A percentile compares a stretch with the other conserved stretches of the same genome.
Evolutionary conservation across 352 stramenopile genomes (phyloP).

Genomic region (Peronospora belbahrii): DNA sequence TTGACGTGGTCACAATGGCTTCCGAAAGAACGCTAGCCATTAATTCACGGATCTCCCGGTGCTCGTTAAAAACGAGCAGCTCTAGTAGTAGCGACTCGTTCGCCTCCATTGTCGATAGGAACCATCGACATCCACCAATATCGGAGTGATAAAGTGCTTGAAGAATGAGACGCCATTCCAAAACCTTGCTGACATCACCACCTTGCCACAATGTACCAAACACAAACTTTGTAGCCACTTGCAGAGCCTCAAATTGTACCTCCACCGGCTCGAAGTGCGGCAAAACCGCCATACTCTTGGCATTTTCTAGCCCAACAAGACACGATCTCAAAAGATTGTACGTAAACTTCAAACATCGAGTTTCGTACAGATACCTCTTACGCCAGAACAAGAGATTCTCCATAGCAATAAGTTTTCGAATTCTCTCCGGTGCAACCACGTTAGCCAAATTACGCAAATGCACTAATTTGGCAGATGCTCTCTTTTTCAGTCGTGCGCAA

Average conservation of each 20-base stretch:
- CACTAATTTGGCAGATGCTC: conserved; percentile 25
- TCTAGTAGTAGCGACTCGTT: conserved; percentile 69
- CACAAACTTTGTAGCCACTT: conserved; percentile 79
- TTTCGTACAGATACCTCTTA: conserved; percentile 79
- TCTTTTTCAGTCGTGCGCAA: conserved; percentile 30
- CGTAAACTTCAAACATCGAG: conserved; percentile 69
- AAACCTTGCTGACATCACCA: conserved; percentile 58
- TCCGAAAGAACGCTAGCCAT: conserved; percentile 60
- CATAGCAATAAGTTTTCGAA: conserved; percentile 65
- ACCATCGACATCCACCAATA: conserved; percentile 58
- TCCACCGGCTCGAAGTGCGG: conserved; percentile 56
- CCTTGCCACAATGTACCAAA: conserved; percentile 84
- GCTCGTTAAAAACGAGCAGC: conserved; percentile 60
- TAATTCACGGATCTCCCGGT: conserved; percentile 60
- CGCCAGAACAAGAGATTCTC: conserved; percentile 84
- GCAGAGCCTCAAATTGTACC: conserved; percentile 59
- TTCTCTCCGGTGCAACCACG: conserved; percentile 61
- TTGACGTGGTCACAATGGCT: conserved; percentile 56
- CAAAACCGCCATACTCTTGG: conserved; percentile 34
- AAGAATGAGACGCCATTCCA: conserved; percentile 68
- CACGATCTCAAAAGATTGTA: conserved; percentile 65
- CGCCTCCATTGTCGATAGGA: conserved; percentile 47
- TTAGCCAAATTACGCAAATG: conserved; percentile 38
- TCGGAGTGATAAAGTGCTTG: conserved; percentile 69
- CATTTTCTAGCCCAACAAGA: conserved; percentile 34